These are phyloP conservation scores for Cryphonectria nitschkei DNA, from an alignment of 2,329 filamentous ascomycete species.

Conservation along the genomic window DNA sequence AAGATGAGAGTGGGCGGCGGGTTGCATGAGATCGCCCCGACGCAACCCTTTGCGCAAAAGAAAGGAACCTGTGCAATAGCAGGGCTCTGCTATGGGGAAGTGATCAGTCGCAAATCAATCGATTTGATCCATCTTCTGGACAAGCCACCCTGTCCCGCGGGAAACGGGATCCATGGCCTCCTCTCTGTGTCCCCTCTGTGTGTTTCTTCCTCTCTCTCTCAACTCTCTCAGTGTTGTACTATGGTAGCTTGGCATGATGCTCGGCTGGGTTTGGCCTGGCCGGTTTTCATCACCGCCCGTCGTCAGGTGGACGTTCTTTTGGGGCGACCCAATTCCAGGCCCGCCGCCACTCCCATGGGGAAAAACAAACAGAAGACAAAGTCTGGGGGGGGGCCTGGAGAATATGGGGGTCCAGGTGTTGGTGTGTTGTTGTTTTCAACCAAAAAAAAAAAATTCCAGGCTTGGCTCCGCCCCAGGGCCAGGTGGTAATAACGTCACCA, in stretches of 20 bases:
- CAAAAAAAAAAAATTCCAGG: too few species aligned
- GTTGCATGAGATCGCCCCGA: not conserved
- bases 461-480: not conserved
- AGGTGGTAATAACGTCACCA: slow-evolving; percentile 13
- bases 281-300: not conserved
- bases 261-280: slow-evolving; percentile 1
- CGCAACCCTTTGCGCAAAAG: not conserved
- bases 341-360: slow-evolving; percentile 2
- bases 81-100: slow-evolving; percentile 5
- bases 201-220: too few species aligned
- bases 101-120: slow-evolving; percentile 5
- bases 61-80: not conserved
- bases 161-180: not conserved
- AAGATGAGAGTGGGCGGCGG: slow-evolving; percentile 13
- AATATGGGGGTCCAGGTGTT: slow-evolving; percentile 3
- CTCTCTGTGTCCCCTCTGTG: not conserved
- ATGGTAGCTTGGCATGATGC: not conserved
- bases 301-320: not conserved
- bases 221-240: not conserved
- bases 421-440: too few species aligned
- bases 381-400: not conserved
- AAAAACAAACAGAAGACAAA: not conserved
- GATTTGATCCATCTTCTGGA: slow-evolving; percentile 1
- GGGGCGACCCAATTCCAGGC: not conserved
- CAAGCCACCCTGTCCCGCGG: slow-evolving; percentile 5